Base-by-base conservation (phyloP, 1,284 basidiomycete species). In the Schizophyllum amplum region DNA sequence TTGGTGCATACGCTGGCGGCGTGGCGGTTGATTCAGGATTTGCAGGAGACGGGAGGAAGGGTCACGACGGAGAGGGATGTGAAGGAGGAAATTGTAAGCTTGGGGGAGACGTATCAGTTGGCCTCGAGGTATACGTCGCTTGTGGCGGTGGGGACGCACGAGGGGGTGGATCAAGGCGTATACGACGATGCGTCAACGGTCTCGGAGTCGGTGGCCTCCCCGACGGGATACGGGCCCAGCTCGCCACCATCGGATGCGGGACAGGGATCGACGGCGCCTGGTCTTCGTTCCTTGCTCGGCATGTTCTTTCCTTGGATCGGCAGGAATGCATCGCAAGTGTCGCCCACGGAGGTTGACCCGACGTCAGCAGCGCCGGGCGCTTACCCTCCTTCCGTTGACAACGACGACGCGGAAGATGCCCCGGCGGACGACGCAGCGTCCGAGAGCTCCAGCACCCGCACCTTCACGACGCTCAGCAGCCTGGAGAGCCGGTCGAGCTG, bases 1-100 rank as follows among this genome's bases (percentile, higher is more conserved):
- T 66, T 78, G 22, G 65, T 84, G 7, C 83, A 85, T 60, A 74
- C 75, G 0, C 68, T 84, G n/a, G 77, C 79, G 2, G 83, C 81
- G 0, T 75, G 76, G 58, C 69, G 68, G 21, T 69, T 84, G 27
- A 76, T 83, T 20, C 75, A 75, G 61, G 79, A 77, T 49, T 66
- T 80, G 46, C 68, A 73, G 47, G 71, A 70, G 20, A n/a, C n/a
- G n/a, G 33, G 33, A 17, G 2, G 7, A 9, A 58, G 59, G 11
- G 61, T 59, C 9, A 69, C 68, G 21, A 64, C 67, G 4, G 64
- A 70, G 33, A 17, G 33, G 17, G 33, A 42, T 17, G 58, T 60
- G 4, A 79, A 70, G 63, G 75, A 75, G 4, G 71, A 72, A 0
- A 76, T 83, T 47, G 61, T 82, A 23, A 67, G 72, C 15, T 69